Evolutionary conservation across 2,329 filamentous ascomycete species (phyloP), one percentile per base, ranked within the genome.

Genomic region (Lasiodiplodia sp.): DNA sequence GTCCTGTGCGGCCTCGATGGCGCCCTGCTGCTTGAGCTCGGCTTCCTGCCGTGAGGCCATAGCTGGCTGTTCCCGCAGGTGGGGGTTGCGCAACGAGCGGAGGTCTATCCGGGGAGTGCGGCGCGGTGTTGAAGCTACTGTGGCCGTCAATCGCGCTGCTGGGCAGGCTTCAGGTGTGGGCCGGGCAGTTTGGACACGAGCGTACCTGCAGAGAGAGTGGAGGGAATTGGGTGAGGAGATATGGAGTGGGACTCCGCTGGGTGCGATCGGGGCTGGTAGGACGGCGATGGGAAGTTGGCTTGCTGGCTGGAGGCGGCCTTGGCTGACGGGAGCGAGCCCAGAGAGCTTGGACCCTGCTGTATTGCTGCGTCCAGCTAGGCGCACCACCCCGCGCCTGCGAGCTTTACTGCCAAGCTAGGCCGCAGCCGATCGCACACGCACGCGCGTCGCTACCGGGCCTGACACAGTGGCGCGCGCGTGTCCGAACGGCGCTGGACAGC

Each of bases 21-120:
- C 91, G 72, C 90, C 92, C 81, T 96, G 90, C 79, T 90, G 86
- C 87, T 94, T 96, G 80, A 93, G 86, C 86, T 97, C 93, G 69
- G 80, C 79, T 51, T 68, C 66, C 14, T 68, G 44, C 49, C 57
- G 40, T 12, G 56, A 63, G 49, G 66, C 66, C 66, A 68, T 68
- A 57, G 49, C 66, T 64, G 60, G 60, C 60, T 64, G n/a, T 64
- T 16, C 60, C 60, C 60, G n/a, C 60, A 52, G 25, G 60, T 52
- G 60, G 60, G 60, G n/a, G 58, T 34, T 52, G 55, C 31, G 34
- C 55, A 57, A 51, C 58, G 58, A 52, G 25, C 31, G 60, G 60
- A 64, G 60, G 60, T 38, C 23, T 37, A 21, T 52, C 60, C 60
- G 60, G 60, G 28, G 60, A 18, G n/a, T 25, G 60, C 60, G 60